A percentile compares a stretch with the other conserved stretches of the same genome.
Conservation (phyloP, 768 basidiomycete species). For the Podaxis sp. region DNA sequence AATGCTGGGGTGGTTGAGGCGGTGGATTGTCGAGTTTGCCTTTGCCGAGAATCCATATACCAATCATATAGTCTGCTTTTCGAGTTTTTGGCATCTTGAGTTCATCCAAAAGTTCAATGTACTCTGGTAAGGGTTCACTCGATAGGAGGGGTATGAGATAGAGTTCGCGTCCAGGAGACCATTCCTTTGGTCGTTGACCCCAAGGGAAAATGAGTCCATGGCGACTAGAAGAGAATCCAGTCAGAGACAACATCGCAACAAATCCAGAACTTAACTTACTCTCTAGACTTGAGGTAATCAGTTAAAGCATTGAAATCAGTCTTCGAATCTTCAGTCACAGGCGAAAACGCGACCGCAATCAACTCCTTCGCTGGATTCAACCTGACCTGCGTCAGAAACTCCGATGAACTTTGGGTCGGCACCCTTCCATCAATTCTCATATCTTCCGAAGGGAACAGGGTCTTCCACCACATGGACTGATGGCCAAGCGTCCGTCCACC, state of each 20-base stretch:
- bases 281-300: conserved; percentile 70
- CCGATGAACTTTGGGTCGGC: conserved; percentile 67
- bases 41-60: conserved; percentile 83
- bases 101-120: conserved; percentile 79
- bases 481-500: conserved; percentile 65
- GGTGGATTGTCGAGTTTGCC: conserved; percentile 65
- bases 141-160: conserved; percentile 81
- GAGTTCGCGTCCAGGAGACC: conserved; percentile 79
- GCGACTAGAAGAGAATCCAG: conserved; percentile 48
- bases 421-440: conserved; percentile 86
- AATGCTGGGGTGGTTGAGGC: conserved; percentile 19
- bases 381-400: conserved; percentile 78
- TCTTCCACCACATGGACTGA: conserved; percentile 69
- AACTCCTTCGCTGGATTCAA: conserved; percentile 79
- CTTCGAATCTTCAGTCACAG: conserved; percentile 43
- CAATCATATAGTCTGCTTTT: conserved; percentile 67
- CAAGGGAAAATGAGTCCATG: conserved; percentile 88
- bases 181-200: conserved; percentile 72
- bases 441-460: conserved; percentile 68
- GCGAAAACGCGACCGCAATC: conserved; percentile 72
- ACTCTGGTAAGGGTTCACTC: conserved; percentile 74
- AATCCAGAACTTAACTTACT: conserved; percentile 39
- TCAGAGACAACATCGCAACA: conserved; percentile 12
- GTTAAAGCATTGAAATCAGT: conserved; percentile 60
- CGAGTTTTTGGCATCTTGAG: conserved; percentile 67